phyloP scores from a whole-genome alignment of 176 grass and related monocot genomes.

The Paspalum notatum region DNA sequence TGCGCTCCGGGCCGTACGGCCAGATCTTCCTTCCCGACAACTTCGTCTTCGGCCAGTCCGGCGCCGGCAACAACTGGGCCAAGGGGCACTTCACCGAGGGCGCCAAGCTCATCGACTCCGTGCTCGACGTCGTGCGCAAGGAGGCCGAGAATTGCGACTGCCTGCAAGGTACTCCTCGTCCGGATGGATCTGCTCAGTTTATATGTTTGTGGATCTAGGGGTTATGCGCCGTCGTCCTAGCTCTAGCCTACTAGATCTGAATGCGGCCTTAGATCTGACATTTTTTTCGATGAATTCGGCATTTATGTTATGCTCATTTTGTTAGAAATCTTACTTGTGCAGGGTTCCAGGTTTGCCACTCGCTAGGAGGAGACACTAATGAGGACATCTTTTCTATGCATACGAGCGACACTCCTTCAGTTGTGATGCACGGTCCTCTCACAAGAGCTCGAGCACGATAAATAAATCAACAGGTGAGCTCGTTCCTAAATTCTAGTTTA shows the following conservation, averaged over 20 bases:
- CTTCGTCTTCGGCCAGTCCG: slow-evolving; percentile 96
- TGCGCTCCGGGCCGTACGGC: slow-evolving; percentile 68
- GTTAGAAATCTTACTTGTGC: background rate
- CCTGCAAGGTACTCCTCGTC: slow-evolving; percentile 58
- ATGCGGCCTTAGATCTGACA: background rate
- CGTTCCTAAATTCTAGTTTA: too few relatives aligned
- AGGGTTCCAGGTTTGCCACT: slow-evolving; percentile 93
- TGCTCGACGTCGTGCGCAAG: slow-evolving; percentile 91
- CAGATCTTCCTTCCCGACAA: slow-evolving; percentile 96
- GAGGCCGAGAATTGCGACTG: slow-evolving; percentile 98
- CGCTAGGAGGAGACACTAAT: slow-evolving; percentile 75
- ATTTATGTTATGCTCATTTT: background rate
- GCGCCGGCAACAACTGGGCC: slow-evolving; percentile 94
- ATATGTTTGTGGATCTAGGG: slow-evolving; percentile 30
- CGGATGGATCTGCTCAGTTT: too few relatives aligned
- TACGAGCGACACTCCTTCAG: too few relatives aligned
- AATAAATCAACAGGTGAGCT: too few relatives aligned
- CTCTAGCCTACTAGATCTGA: slow-evolving; percentile 28
- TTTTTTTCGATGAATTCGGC: background rate
- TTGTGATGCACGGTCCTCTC: too few relatives aligned
- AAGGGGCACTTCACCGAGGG: slow-evolving; percentile 93
- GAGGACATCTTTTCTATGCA: too few relatives aligned
- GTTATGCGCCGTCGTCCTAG: background rate
- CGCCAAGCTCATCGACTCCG: slow-evolving; percentile 83
- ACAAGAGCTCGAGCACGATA: too few relatives aligned